Evolutionary conservation across 345 rosid genomes (phyloP).

Genomic region (Microcos paniculata): DNA sequence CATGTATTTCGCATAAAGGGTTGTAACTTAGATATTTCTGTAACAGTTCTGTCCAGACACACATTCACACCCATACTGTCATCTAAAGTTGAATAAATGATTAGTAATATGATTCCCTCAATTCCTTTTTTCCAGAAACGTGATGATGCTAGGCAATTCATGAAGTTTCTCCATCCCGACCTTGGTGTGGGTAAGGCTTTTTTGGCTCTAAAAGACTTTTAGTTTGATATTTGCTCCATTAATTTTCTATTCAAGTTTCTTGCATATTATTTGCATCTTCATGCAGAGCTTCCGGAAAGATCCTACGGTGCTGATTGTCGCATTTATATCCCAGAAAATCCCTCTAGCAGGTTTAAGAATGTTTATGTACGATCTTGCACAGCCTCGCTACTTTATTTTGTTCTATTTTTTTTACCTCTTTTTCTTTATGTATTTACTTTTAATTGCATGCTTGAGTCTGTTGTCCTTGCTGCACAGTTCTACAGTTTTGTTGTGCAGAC

Average conservation of each 20-base stretch:
- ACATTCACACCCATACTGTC: neutral
- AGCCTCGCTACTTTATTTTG: slow-evolving; percentile 21
- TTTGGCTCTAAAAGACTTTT: slow-evolving; percentile 4
- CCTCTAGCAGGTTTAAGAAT: slow-evolving; percentile 98
- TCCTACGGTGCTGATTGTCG: slow-evolving; percentile 98
- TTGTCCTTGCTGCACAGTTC: neutral
- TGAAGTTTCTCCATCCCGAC: slow-evolving; percentile 98
- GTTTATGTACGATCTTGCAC: slow-evolving; percentile 88
- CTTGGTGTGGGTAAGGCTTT: slow-evolving; percentile 83
- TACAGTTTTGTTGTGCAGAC: neutral
- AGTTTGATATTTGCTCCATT: neutral
- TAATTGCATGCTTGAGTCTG: neutral
- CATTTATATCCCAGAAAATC: slow-evolving; percentile 77
- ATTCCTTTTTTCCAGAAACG: slow-evolving; percentile 59
- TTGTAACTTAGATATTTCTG: neutral
- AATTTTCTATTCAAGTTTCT: slow-evolving; percentile 5
- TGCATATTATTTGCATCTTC: neutral
- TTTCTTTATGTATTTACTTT: neutral
- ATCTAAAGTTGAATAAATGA: slow-evolving; percentile 13
- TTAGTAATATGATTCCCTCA: slow-evolving; percentile 25
- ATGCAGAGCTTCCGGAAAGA: slow-evolving; percentile 95
- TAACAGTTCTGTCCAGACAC: neutral
- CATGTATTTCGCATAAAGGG: neutral
- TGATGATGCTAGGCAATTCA: slow-evolving; percentile 92
- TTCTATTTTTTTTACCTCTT: neutral